These are phyloP conservation scores for Gymnopus androsaceus DNA, from an alignment of 1,284 basidiomycete genomes.

Conservation along the genomic window DNA sequence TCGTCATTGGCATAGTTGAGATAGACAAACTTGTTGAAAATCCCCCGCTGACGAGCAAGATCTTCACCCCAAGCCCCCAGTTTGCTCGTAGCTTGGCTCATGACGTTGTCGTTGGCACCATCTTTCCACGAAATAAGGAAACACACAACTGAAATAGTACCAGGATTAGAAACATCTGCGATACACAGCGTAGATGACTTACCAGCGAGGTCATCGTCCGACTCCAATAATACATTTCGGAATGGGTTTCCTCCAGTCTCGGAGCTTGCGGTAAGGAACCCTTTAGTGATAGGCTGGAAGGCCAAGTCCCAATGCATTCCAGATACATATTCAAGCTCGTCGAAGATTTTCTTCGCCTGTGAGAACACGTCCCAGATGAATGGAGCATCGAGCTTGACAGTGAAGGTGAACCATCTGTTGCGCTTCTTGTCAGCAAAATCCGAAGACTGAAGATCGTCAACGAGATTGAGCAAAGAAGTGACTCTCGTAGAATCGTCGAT, in stretches of 20 bases:
- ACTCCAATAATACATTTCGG: not conserved
- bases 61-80: constrained; percentile 6
- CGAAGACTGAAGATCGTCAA: not conserved
- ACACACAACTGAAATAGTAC: not conserved
- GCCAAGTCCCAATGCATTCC: constrained; percentile 8
- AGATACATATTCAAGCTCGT: not conserved
- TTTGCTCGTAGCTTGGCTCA: not conserved
- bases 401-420: constrained; percentile 10
- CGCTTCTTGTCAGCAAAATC: not conserved
- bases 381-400: constrained; percentile 8
- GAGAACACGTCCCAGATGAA: constrained; percentile 9
- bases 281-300: constrained; percentile 13
- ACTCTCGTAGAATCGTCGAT: not conserved
- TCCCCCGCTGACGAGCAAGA: not conserved
- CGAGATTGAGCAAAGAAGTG: not conserved
- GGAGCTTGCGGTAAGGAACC: not conserved
- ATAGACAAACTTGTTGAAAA: constrained; percentile 12
- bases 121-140: not conserved
- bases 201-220: constrained; percentile 3
- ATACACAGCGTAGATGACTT: not conserved
- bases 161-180: not conserved
- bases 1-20: constrained; percentile 13
- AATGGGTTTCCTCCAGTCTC: constrained; percentile 5
- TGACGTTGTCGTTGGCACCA: not conserved
- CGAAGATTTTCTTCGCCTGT: constrained; percentile 5